A percentile compares a stretch with the other conserved stretches of the same genome.
These are phyloP conservation scores for Hanseniaspora valbyensis DNA, from an alignment of 805 yeast genomes.

Conservation along the genomic window DNA sequence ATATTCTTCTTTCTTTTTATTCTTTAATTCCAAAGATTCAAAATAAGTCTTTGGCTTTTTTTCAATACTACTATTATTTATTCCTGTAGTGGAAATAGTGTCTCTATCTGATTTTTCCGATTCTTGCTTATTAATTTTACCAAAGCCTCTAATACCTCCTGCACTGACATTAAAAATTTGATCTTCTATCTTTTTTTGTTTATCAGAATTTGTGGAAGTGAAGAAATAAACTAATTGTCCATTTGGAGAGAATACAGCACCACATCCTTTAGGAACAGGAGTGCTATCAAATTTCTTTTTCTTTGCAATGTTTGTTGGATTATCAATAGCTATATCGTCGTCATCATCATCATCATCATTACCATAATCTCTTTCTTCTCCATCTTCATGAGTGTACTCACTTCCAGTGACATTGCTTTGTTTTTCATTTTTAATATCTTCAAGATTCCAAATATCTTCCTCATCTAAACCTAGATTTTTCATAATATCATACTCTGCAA, in stretches of 20 bases:
- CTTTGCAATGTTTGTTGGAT: slow-evolving; percentile 13
- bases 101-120: slow-evolving; percentile 3
- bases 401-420: no score
- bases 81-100: slow-evolving; percentile 12
- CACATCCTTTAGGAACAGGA: slow-evolving; percentile 88
- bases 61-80: slow-evolving; percentile 2
- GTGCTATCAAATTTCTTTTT: slow-evolving; percentile 52
- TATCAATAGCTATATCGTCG: slow-evolving; percentile 27
- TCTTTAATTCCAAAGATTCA: slow-evolving; percentile 23
- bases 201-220: slow-evolving; percentile 37
- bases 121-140: slow-evolving; percentile 20
- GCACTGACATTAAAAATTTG: slow-evolving; percentile 22
- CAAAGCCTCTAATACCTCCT: slow-evolving; percentile 23
- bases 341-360: slow-evolving; percentile 34
- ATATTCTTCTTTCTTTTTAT: slow-evolving; percentile 1
- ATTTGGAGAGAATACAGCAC: slow-evolving; percentile 73
- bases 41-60: slow-evolving; percentile 28
- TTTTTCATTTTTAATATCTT: background rate
- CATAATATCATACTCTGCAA: slow-evolving; percentile 34
- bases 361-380: slow-evolving; percentile 23
- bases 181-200: slow-evolving; percentile 29
- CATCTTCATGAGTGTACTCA: no score
- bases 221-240: slow-evolving; percentile 79
- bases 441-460: slow-evolving; percentile 22
- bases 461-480: slow-evolving; percentile 31